Evolutionary conservation across 495 filamentous ascomycete genomes (phyloP), one percentile per base, ranked within the genome.

Genomic region (Penicillium odoratum): DNA sequence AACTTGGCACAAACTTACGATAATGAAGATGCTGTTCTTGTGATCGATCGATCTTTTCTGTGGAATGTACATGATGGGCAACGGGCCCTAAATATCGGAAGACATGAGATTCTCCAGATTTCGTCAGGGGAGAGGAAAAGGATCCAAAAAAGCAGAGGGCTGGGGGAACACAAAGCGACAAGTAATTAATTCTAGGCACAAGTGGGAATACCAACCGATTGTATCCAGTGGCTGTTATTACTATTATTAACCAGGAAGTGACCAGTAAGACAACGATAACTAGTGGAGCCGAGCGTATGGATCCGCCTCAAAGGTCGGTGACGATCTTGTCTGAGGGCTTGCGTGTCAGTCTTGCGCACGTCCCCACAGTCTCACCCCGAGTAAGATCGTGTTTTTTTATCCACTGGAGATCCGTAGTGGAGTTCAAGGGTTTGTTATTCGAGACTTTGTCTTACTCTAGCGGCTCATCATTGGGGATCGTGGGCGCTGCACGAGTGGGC

Each of bases 31-130:
- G 16, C 48, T 57, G 29, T 69, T 59, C 50, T 69, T 69, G 13
- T 46, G 53, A 18, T 49, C 31, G 29, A 59, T 40, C 7, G 34
- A 28, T 25, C 67, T 64, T 58, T 69, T 69, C 43, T 58, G 59
- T 33, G 64, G 67, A 56, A 69, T 62, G 42, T 69, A 69, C 67
- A 69, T 69, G 43, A 50, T 56, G 50, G 60, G 60, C 57, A 58
- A 30, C 51, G 53, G 45, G 55, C 55, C 66, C 66, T 64, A 61
- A 49, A 59, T 58, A 55, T 31, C 36, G 28, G 53, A 56, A 62
- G 54, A 53, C 59, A 67, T 65, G 55, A 51, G 64, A 65, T 43
- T 48, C 56, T 55, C 56, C 56, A 52, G 48, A 56, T 55, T 54
- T 51, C 34, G n/a, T 56, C 33, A 29, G 26, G 34, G 29, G 30